Percentiles rank a stretch among this genome's conserved stretches.
These are phyloP conservation scores for Fusarium sp. DNA, from an alignment of 2,329 filamentous ascomycete genomes.

Conservation along the genomic window DNA sequence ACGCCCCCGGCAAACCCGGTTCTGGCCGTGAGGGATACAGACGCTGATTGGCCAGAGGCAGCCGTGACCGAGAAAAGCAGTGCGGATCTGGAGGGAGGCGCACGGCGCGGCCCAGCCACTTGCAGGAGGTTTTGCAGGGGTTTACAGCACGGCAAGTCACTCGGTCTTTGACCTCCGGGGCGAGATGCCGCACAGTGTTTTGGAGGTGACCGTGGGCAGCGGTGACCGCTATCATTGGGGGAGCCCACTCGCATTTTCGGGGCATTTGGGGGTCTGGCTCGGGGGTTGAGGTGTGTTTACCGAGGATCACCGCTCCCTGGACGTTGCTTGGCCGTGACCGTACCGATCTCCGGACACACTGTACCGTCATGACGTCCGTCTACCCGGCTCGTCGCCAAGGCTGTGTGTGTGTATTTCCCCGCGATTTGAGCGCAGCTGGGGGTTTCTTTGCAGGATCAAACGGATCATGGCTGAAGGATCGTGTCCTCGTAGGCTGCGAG, in stretches of 20 bases:
- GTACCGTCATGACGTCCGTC: conserved; percentile 28
- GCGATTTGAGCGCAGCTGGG: conserved; percentile 19
- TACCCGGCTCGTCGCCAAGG: conserved; percentile 19
- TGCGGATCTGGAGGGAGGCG: conserved; percentile 17
- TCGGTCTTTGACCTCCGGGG: conserved; percentile 33
- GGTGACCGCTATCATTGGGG: conserved; percentile 31
- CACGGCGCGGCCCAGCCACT: conserved; percentile 39
- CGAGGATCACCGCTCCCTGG: conserved; percentile 28
- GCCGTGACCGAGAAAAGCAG: conserved; percentile 36
- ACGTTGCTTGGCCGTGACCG: conserved; percentile 21
- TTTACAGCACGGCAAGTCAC: conserved; percentile 20
- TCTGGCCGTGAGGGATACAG: conserved; percentile 37
- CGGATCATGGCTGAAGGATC: conserved; percentile 5
- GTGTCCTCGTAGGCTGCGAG: conserved; percentile 6
- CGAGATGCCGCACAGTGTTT: conserved; percentile 37
- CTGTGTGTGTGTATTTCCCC: conserved; percentile 23
- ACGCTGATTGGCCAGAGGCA: conserved; percentile 35
- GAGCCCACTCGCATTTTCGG: conserved; percentile 29
- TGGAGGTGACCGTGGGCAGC: conserved; percentile 35
- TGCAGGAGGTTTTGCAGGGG: conserved; percentile 19
- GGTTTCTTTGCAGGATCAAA: background rate
- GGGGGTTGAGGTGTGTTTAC: conserved; percentile 37
- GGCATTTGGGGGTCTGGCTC: conserved; percentile 26
- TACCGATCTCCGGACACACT: conserved; percentile 32
- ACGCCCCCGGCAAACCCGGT: conserved; percentile 47